Percentiles rank a stretch among this genome's conserved stretches.
These are phyloP conservation scores for Aegilops umbellulata DNA, from an alignment of 176 grass and related monocot species.

Conservation along the genomic window DNA sequence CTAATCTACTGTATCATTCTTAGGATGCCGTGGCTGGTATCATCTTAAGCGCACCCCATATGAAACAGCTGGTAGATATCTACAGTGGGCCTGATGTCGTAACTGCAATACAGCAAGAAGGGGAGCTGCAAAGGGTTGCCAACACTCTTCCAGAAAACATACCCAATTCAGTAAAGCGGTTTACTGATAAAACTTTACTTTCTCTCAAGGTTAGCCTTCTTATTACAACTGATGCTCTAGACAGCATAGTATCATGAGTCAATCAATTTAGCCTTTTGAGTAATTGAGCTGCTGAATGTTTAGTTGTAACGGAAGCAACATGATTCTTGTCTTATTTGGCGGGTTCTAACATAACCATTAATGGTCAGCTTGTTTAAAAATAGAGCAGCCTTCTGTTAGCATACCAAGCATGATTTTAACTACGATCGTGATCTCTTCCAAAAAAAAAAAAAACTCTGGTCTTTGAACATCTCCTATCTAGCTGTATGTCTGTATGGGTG, in stretches of 20 bases:
- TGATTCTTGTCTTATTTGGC: background rate
- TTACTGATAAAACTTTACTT: slow-evolving; percentile 68
- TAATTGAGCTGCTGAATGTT: background rate
- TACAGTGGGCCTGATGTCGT: slow-evolving; percentile 70
- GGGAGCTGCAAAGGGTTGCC: slow-evolving; percentile 80
- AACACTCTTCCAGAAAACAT: slow-evolving; percentile 65
- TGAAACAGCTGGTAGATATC: slow-evolving; percentile 71
- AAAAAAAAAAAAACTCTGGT: background rate
- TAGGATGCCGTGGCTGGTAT: slow-evolving; percentile 71
- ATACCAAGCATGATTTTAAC: slow-evolving; percentile 3
- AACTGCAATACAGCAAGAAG: slow-evolving; percentile 85
- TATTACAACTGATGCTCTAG: slow-evolving; percentile 17
- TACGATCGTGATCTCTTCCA: background rate
- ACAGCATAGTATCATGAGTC: background rate
- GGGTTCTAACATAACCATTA: background rate
- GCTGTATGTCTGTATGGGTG: background rate
- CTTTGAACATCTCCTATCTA: background rate
- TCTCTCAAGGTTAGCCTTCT: slow-evolving; percentile 68
- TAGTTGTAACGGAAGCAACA: background rate
- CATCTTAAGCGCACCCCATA: slow-evolving; percentile 55
- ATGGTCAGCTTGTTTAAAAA: background rate
- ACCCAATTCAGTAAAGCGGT: slow-evolving; percentile 76
- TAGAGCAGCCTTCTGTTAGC: background rate
- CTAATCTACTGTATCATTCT: slow-evolving; percentile 12
- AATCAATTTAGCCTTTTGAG: background rate